A percentile compares a stretch with the other conserved stretches of the same genome.
These are phyloP conservation scores for Penicillium desertorum DNA, from an alignment of 495 filamentous ascomycete species.

Conservation along the genomic window DNA sequence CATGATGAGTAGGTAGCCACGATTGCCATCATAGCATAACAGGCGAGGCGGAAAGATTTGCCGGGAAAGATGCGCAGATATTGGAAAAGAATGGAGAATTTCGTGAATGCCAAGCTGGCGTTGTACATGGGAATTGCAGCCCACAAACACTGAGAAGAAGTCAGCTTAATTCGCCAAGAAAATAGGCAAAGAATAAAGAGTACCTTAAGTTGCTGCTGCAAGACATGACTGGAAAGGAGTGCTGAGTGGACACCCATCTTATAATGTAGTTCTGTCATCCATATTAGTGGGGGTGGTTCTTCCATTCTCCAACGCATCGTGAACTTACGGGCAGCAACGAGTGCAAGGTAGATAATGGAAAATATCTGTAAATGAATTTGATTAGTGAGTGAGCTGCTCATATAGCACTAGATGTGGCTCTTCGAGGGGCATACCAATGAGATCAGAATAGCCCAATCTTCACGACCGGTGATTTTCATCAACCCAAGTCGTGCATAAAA, in stretches of 20 bases:
- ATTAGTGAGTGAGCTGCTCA: neutral
- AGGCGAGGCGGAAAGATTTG: slow-evolving; percentile 33
- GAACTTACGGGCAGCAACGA: slow-evolving; percentile 37
- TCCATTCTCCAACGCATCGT: neutral
- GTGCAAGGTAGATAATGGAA: slow-evolving; percentile 35
- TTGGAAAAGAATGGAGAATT: slow-evolving; percentile 50
- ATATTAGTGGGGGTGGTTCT: neutral
- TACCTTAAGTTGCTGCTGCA: slow-evolving; percentile 39
- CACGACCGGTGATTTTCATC: slow-evolving; percentile 39
- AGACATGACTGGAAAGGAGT: slow-evolving; percentile 17
- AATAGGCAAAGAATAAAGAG: neutral
- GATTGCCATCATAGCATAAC: slow-evolving; percentile 36
- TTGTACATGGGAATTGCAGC: slow-evolving; percentile 45
- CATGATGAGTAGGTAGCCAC: slow-evolving; percentile 39
- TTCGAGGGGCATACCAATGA: slow-evolving; percentile 24
- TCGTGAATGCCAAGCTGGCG: slow-evolving; percentile 41
- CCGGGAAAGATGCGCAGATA: slow-evolving; percentile 50
- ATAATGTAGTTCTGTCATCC: slow-evolving; percentile 31
- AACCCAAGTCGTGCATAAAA: slow-evolving; percentile 36
- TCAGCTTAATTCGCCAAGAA: neutral
- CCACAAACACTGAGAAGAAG: slow-evolving; percentile 34
- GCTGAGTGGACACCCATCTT: slow-evolving; percentile 32
- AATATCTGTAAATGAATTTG: slow-evolving; percentile 16
- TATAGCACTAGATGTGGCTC: neutral
- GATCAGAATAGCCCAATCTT: slow-evolving; percentile 38